phyloP scores from a whole-genome alignment of 108 stramenopile genomes.

The Cafeteria roenbergensis region DNA sequence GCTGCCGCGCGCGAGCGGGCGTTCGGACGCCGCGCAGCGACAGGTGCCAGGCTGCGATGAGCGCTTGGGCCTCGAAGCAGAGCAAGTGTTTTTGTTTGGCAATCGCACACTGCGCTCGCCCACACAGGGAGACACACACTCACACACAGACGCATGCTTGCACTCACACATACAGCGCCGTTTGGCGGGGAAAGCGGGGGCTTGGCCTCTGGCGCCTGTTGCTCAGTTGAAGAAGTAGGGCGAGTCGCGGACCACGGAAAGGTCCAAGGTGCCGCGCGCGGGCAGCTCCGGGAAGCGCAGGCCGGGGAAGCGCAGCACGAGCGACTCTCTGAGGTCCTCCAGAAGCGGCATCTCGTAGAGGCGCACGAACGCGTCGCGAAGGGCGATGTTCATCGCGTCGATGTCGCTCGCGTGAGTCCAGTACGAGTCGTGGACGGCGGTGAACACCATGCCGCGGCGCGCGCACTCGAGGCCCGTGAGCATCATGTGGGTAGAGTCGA shows the following conservation, averaged over 20 bases:
- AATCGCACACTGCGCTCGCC: too few species aligned
- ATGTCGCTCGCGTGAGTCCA: constrained; percentile 96
- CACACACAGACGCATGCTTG: too few species aligned
- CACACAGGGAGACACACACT: too few species aligned
- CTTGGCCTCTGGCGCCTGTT: too few species aligned
- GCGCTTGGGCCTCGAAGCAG: too few species aligned
- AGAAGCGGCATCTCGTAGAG: constrained; percentile 80
- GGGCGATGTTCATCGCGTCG: constrained; percentile 76
- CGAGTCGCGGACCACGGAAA: constrained; percentile 73
- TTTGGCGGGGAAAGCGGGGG: too few species aligned
- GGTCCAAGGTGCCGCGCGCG: constrained; percentile 65
- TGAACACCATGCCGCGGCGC: constrained; percentile 67
- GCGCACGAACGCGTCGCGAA: constrained; percentile 80
- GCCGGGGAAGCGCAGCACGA: constrained; percentile 77
- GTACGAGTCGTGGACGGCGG: constrained; percentile 96
- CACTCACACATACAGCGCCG: too few species aligned
- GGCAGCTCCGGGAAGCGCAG: constrained; percentile 79
- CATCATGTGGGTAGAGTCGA: constrained; percentile 98
- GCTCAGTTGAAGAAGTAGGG: constrained; percentile 76
- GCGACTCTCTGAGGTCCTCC: constrained; percentile 55
- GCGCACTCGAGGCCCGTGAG: constrained; percentile 92
- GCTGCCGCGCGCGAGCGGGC: too few species aligned
- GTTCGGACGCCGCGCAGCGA: too few species aligned
- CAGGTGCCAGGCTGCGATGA: too few species aligned
- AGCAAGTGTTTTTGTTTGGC: too few species aligned